These are phyloP conservation scores for Pyropia haitanensis DNA, from an alignment of 23 red algal genomes.

Conservation along the genomic window DNA sequence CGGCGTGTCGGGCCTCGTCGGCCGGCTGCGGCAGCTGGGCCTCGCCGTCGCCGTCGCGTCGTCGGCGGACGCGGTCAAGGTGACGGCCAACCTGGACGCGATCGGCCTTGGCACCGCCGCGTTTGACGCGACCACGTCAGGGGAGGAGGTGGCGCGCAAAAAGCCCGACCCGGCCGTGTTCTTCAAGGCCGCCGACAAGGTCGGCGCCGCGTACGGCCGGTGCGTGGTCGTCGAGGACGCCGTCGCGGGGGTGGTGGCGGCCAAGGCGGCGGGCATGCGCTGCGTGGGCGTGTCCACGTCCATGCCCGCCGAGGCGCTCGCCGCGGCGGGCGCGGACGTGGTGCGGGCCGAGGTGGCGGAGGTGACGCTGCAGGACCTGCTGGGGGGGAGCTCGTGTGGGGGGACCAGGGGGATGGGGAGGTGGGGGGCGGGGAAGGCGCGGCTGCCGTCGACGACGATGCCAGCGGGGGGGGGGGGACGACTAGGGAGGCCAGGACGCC, in stretches of 20 bases:
- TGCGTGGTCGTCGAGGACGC: conserved; percentile 95
- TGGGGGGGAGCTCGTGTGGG: conserved; percentile 9
- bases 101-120: conserved; percentile 35
- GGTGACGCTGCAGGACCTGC: conserved; percentile 28
- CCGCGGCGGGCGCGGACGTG: conserved; percentile 34
- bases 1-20: conserved; percentile 36
- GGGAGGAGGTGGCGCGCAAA: conserved; percentile 54
- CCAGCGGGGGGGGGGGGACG: too few species aligned
- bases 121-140: conserved; percentile 57
- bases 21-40: conserved; percentile 24
- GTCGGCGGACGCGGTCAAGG: conserved; percentile 74
- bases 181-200: conserved; percentile 24
- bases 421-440: too few species aligned
- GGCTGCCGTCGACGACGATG: too few species aligned
- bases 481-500: too few species aligned
- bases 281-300: conserved; percentile 73
- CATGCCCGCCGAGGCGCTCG: conserved; percentile 10
- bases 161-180: conserved; percentile 89
- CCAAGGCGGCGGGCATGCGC: conserved; percentile 77
- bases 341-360: conserved; percentile 36
- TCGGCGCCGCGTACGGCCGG: conserved; percentile 17
- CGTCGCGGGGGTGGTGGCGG: conserved; percentile 65
- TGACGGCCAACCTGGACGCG: conserved; percentile 66
- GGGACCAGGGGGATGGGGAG: too few species aligned
- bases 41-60: conserved; percentile 69